Evolutionary conservation across 1,284 basidiomycete genomes (phyloP).

Genomic region (Pterula multifida): DNA sequence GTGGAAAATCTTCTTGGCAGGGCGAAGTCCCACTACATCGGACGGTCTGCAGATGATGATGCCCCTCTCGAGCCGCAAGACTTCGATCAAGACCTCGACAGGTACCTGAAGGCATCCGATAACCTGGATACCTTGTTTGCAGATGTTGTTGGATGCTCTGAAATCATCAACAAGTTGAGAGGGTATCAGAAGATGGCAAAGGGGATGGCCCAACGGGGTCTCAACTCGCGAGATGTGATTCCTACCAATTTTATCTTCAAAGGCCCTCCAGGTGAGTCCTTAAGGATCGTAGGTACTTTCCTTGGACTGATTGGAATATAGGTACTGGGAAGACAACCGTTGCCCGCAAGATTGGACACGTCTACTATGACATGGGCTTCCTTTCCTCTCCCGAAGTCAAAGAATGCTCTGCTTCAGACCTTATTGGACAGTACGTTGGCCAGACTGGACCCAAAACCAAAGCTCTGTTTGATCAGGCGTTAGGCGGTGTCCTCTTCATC

Average conservation of each 20-base stretch:
- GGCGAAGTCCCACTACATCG: slow-evolving; percentile 39
- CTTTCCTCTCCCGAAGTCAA: slow-evolving; percentile 37
- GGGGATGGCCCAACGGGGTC: slow-evolving; percentile 26
- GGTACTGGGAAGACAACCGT: slow-evolving; percentile 39
- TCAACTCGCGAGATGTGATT: slow-evolving; percentile 33
- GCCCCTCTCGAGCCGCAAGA: slow-evolving; percentile 36
- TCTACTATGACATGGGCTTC: slow-evolving; percentile 59
- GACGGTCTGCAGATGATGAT: slow-evolving; percentile 25
- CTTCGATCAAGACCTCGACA: slow-evolving; percentile 48
- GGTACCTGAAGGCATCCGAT: slow-evolving; percentile 28
- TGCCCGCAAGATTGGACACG: slow-evolving; percentile 40
- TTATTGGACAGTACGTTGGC: slow-evolving; percentile 55
- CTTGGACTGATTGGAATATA: slow-evolving; percentile 9
- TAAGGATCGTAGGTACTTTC: background rate
- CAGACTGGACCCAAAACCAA: slow-evolving; percentile 57
- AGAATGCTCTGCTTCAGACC: slow-evolving; percentile 55
- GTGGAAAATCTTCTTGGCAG: slow-evolving; percentile 49
- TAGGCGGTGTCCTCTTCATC: slow-evolving; percentile 53
- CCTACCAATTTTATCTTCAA: slow-evolving; percentile 63
- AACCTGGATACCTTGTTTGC: slow-evolving; percentile 48
- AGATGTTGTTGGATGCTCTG: slow-evolving; percentile 48
- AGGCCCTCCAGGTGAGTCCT: slow-evolving; percentile 46
- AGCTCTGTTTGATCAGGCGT: slow-evolving; percentile 42
- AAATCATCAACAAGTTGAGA: slow-evolving; percentile 33
- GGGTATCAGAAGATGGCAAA: slow-evolving; percentile 39